Evolutionary conservation across 257 asterid genomes (phyloP), one percentile per base, ranked within the genome.

Genomic region (Nicotiana knightiana): DNA sequence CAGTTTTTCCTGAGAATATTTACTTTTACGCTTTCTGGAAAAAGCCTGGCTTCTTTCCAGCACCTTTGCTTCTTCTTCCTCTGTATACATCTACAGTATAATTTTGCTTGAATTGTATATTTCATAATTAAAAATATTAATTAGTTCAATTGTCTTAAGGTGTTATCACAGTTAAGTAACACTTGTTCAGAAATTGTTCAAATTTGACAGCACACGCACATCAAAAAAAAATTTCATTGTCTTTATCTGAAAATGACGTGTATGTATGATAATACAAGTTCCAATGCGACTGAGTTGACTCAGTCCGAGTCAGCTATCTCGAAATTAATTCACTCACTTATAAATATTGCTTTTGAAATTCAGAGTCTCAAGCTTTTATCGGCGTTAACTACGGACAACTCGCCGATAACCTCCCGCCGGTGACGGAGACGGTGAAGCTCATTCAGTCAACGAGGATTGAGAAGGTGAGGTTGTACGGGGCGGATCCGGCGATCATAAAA

Each of bases 391-490:
- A 96, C 81, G 99, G 99, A 5, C 85, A 83, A 80, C 92, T 96
- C 61, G 99, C 98, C 57, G 97, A 96, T 84, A 96, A 96, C 79
- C 89, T 96, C 18, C 99, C 99, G 85, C 96, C 98, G 83, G 92
- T 95, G 84, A 88, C 87, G 77, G 90, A 92, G 77, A 96, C 99
- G 84, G 99, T 84, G 82, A 92, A 88, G 90, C 93, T 96, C 3
- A 82, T 96, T 53, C 87, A 88, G 83, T 89, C 98, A 4, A 93
- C 99, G 46, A 86, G 88, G 88, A 90, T 96, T 87, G 86, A 89
- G 91, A 94, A 94, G 87, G 98, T 96, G 58, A 91, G 99, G 12
- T 83, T 96, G 81, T 96, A 96, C 89, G 98, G 98, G 70, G 88
- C 98, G 81, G 98, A 96, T 54, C 98, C 97, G 54, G 96, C 85